These are phyloP conservation scores for Trypethelium eluteriae DNA, from an alignment of 495 filamentous ascomycete genomes.

Conservation along the genomic window DNA sequence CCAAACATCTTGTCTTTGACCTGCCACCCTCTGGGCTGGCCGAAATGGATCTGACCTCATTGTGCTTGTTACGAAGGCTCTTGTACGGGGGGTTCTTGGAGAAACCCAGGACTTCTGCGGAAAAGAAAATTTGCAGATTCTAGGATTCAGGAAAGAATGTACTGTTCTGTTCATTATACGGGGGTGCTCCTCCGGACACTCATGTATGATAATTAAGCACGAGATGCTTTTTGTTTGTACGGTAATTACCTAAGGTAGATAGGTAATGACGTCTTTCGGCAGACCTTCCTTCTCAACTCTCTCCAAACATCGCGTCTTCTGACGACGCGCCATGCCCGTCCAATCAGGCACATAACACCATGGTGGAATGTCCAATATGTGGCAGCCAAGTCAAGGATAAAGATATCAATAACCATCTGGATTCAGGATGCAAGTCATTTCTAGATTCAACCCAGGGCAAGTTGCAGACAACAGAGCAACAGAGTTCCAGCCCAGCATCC, in stretches of 20 bases:
- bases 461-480: conserved; percentile 34
- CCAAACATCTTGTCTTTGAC: conserved; percentile 91
- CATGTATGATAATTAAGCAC: not conserved
- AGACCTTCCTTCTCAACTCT: not conserved
- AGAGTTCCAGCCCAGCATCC: conserved; percentile 46
- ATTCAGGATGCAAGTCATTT: conserved; percentile 62
- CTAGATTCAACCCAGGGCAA: conserved; percentile 45
- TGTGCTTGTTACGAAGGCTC: conserved; percentile 22
- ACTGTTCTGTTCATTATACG: not conserved
- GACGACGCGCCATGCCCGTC: not conserved
- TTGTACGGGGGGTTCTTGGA: not conserved
- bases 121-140: not conserved
- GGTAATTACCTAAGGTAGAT: not conserved
- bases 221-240: not conserved
- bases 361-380: conserved; percentile 88
- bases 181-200: not conserved
- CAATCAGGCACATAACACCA: conserved; percentile 24
- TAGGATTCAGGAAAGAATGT: not conserved
- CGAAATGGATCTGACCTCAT: conserved; percentile 41
- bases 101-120: not conserved
- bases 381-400: conserved; percentile 60
- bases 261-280: conserved; percentile 5
- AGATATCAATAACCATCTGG: conserved; percentile 87
- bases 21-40: conserved; percentile 72
- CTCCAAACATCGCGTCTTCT: not conserved